Evolutionary conservation across 2,329 filamentous ascomycete species (phyloP).

Genomic region (Emmonsia crescens): DNA sequence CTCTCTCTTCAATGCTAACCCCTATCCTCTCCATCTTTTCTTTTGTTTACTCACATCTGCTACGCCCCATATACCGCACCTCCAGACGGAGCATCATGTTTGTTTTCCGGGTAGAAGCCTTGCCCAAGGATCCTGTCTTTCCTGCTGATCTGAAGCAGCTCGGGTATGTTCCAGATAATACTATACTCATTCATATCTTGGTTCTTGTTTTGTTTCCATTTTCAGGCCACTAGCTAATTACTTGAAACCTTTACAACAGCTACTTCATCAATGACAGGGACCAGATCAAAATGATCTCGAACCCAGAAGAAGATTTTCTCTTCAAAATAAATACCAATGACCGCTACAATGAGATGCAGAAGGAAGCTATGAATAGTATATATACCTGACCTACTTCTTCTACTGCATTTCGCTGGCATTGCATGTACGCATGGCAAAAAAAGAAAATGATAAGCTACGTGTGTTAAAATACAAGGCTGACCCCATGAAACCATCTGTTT

Average conservation of each 20-base stretch:
- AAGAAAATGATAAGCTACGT: background rate
- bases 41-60: background rate
- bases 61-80: background rate
- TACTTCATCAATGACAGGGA: conserved; percentile 70
- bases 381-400: background rate
- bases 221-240: background rate
- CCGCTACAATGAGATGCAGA: conserved; percentile 66
- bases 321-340: conserved; percentile 62
- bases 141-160: conserved; percentile 56
- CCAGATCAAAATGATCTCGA: conserved; percentile 58
- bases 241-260: conserved; percentile 34
- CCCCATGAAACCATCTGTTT: background rate
- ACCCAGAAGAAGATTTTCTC: conserved; percentile 61
- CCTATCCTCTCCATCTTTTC: background rate
- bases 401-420: background rate
- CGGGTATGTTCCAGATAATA: conserved; percentile 43
- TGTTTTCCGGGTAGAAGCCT: conserved; percentile 53
- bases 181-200: background rate
- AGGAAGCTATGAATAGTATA: conserved; percentile 61
- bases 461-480: background rate
- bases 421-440: background rate
- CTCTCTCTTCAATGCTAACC: conserved; percentile 1
- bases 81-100: conserved; percentile 52
- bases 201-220: background rate
- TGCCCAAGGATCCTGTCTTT: conserved; percentile 61